These are phyloP conservation scores for Aspergillus funiculosus DNA, from an alignment of 495 filamentous ascomycete genomes.

Conservation along the genomic window DNA sequence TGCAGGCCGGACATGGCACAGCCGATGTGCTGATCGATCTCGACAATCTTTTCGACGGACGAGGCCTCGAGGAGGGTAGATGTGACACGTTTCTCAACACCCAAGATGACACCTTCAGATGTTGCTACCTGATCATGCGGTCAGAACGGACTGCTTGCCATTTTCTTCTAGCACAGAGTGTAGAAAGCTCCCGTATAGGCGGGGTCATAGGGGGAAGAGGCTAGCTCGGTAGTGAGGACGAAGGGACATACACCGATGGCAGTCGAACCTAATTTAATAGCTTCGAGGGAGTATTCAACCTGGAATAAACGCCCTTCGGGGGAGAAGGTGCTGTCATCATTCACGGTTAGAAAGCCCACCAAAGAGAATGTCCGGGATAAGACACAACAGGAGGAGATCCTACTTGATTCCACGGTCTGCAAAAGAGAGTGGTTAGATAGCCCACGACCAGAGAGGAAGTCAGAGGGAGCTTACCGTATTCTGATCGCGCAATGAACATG, in stretches of 20 bases:
- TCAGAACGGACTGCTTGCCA: conserved; percentile 17
- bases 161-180: not conserved
- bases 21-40: conserved; percentile 96
- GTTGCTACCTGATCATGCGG: conserved; percentile 64
- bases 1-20: conserved; percentile 98
- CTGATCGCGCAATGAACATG: conserved; percentile 99
- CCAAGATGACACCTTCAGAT: conserved; percentile 85
- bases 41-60: conserved; percentile 98
- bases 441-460: conserved; percentile 21
- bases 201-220: not conserved
- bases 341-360: conserved; percentile 24
- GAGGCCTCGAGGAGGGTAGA: conserved; percentile 93
- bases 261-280: conserved; percentile 97
- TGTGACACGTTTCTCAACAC: conserved; percentile 98
- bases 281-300: conserved; percentile 99
- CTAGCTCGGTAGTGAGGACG: conserved; percentile 2
- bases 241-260: conserved; percentile 75
- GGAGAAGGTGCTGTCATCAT: conserved; percentile 84
- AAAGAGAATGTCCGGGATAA: not conserved
- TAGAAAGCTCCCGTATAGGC: not conserved
- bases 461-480: conserved; percentile 76
- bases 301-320: conserved; percentile 99
- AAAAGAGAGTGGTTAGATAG: conserved; percentile 30
- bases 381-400: conserved; percentile 22
- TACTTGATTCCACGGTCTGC: conserved; percentile 99